Base-by-base conservation (phyloP, 768 basidiomycete genomes). In the Lactifluus echinatus region DNA sequence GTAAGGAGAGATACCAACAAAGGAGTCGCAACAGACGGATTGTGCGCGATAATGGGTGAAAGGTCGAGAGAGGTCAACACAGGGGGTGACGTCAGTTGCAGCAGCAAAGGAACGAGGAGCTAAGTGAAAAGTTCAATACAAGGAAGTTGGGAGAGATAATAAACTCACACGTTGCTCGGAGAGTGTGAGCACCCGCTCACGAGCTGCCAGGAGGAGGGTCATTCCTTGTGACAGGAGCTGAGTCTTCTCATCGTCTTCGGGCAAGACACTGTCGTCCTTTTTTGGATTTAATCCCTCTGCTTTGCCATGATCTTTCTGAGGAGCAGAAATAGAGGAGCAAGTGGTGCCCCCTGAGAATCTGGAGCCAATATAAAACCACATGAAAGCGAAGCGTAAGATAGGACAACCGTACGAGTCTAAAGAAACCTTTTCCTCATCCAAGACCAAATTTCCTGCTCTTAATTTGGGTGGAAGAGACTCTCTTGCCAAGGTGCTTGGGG, bases 391-490 rank as follows among this genome's bases (percentile, higher is more conserved):
- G 36, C 14, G 2, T 4, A 19, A 11, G n/a, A 5, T 23, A 7
- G 23, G 3, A 19, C 15, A 19, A 52, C 56, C 63, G 44, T 48
- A 53, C 59, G 43, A 31, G 19, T 59, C 44, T 28, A 49, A 43
- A 23, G 56, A 49, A 10, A 24, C 37, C 51, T 48, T 57, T 29
- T 82, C 79, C 61, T 85, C 83, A 61, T 85, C 83, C 66, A 89
- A 73, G 66, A 76, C 73, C 71, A 89, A 73, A 73, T 89, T 83
- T 65, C 77, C 76, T 40, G 87, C 83, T 73, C 84, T 77, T 65
- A 89, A 76, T 71, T 87, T 84, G 59, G 86, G 79, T 29, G 87
- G 87, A 50, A 89, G 74, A 12, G 85, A 82, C n/a, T 84, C 86
- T 65, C 80, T 77, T 28, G 86, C 84, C 62, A 90, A 73, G 5